Base-by-base conservation (phyloP, 352 stramenopile genomes). In the Globisporangium paddicum region DNA sequence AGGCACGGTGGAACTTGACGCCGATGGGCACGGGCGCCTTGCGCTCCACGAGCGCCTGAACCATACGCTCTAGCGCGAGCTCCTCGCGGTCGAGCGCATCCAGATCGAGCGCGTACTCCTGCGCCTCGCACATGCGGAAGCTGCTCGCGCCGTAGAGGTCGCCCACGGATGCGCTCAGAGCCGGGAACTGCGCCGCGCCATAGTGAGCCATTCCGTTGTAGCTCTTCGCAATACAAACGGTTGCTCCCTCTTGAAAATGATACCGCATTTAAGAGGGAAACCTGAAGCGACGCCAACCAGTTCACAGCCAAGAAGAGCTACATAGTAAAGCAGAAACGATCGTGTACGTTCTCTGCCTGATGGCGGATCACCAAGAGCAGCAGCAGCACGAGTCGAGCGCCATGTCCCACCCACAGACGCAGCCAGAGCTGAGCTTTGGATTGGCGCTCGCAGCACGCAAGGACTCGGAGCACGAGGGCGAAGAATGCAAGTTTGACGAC, bases 131-230 rank as follows among this genome's bases (percentile, higher is more conserved):
- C 30, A 80, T 69, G 26, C 77, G 79, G 47, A 63, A 71, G 23
- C 72, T 69, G 56, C 64, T 80, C 50, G 69, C 77, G 23, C 77
- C 80, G 21, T 87, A 88, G n/a, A 90, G 61, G 48, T 90, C 77
- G 58, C 66, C 68, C 40, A 84, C 66, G n/a, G 66, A 64, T 28
- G 72, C 65, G 44, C 62, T 67, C 41, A 83, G 66, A 56, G 75
- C 67, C 38, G 77, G 73, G 54, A 74, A 73, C 35, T 60, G 30
- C 51, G 55, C 41, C 44, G 48, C 26, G 19, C 54, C 41, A 19
- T 34, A 50, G 21, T 60, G 44, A 41, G 26, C 10, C 54, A 60
- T 60, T 3, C 11, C 18, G 28, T 32, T 26, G n/a, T 32, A 28
- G 21, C 21, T 49, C 13, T 32, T 32, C 9, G 21, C n/a, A 19